Evolutionary conservation across 176 grass and related monocot species (phyloP).

Genomic region (Leersia perrieri): DNA sequence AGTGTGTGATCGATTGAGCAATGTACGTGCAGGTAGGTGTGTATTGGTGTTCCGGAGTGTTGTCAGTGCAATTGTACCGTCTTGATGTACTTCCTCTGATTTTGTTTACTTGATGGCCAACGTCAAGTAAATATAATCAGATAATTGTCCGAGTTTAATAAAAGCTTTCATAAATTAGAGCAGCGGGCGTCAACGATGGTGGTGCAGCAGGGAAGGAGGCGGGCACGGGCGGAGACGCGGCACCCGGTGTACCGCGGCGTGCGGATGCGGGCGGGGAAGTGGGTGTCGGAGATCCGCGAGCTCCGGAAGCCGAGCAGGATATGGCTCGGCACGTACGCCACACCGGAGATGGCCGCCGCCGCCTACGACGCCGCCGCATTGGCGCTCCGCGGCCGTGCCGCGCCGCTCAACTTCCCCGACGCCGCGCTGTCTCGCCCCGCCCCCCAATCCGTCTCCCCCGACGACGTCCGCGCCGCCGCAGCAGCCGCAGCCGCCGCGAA

Average conservation of each 20-base stretch:
- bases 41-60: not conserved
- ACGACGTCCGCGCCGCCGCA: slow-evolving; percentile 43
- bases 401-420: slow-evolving; percentile 61
- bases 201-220: too few relatives aligned
- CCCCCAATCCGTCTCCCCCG: slow-evolving; percentile 32
- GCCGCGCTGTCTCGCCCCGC: slow-evolving; percentile 23
- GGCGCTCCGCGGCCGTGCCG: slow-evolving; percentile 47
- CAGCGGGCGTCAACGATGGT: too few relatives aligned
- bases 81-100: too few relatives aligned
- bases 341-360: slow-evolving; percentile 67
- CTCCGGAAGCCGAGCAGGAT: slow-evolving; percentile 69
- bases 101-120: too few relatives aligned
- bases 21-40: not conserved
- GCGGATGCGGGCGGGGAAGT: slow-evolving; percentile 56
- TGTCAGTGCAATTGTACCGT: too few relatives aligned
- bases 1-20: not conserved
- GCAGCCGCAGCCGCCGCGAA: slow-evolving; percentile 38
- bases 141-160: too few relatives aligned
- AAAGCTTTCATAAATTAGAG: too few relatives aligned
- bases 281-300: slow-evolving; percentile 95
- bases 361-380: slow-evolving; percentile 65
- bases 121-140: too few relatives aligned
- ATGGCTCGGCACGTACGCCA: slow-evolving; percentile 68
- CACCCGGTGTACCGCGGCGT: slow-evolving; percentile 85
- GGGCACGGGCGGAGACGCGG: slow-evolving; percentile 55